Conservation (phyloP, 2,329 filamentous ascomycete species). For the Penicillium sp. region DNA sequence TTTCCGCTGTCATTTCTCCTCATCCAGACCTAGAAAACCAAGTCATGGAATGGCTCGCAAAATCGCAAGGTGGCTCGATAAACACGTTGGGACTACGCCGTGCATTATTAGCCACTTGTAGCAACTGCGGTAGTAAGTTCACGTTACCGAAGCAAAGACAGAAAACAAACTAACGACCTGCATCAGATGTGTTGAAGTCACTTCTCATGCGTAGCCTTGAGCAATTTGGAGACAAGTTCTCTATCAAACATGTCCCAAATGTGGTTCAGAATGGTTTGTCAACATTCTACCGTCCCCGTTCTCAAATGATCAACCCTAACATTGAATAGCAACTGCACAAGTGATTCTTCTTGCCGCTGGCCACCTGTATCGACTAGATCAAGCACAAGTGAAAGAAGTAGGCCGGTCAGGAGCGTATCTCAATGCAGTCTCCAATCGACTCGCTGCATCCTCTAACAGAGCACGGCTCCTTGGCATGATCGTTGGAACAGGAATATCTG, state of each 20-base stretch:
- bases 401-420: slow-evolving; percentile 72
- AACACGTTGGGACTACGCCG: slow-evolving; percentile 65
- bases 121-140: slow-evolving; percentile 49
- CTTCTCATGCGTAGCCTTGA: slow-evolving; percentile 66
- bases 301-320: slow-evolving; percentile 16
- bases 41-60: slow-evolving; percentile 64
- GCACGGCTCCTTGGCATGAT: slow-evolving; percentile 85
- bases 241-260: slow-evolving; percentile 80
- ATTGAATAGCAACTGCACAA: slow-evolving; percentile 69
- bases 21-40: slow-evolving; percentile 52
- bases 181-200: slow-evolving; percentile 37
- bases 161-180: slow-evolving; percentile 1
- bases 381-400: slow-evolving; percentile 65
- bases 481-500: slow-evolving; percentile 70
- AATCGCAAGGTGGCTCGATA: slow-evolving; percentile 63
- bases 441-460: slow-evolving; percentile 70
- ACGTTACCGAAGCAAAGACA: background rate
- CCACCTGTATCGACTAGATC: slow-evolving; percentile 66
- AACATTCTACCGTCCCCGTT: background rate
- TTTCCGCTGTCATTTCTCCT: slow-evolving; percentile 52
- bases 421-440: slow-evolving; percentile 76
- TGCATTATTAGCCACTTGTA: slow-evolving; percentile 60
- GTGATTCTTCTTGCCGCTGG: slow-evolving; percentile 73
- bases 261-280: slow-evolving; percentile 74
- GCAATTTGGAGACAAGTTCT: slow-evolving; percentile 81